phyloP scores from a whole-genome alignment of 2,329 filamentous ascomycete species.

The Penicillium sp. region DNA sequence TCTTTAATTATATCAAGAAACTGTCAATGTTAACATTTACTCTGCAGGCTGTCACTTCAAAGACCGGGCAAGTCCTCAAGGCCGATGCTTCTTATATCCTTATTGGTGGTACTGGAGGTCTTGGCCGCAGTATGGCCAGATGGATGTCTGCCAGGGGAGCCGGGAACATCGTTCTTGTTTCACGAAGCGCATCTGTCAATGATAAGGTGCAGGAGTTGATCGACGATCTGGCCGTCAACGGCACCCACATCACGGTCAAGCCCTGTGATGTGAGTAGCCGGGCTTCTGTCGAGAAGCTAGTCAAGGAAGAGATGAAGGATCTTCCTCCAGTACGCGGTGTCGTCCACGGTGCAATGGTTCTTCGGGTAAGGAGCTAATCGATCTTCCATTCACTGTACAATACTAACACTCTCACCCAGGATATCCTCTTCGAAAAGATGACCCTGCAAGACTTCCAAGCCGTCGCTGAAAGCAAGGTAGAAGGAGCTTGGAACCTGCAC shows the following conservation, averaged over 20 bases:
- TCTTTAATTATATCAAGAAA: too few species aligned
- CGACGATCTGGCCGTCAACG: slow-evolving; percentile 17
- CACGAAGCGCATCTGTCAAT: slow-evolving; percentile 45
- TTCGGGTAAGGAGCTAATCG: slow-evolving; percentile 29
- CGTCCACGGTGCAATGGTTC: slow-evolving; percentile 53
- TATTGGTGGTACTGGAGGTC: slow-evolving; percentile 61
- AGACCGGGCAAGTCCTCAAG: slow-evolving; percentile 40
- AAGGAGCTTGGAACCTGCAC: slow-evolving; percentile 37
- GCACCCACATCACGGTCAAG: slow-evolving; percentile 30
- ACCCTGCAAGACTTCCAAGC: slow-evolving; percentile 17
- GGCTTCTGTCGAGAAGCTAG: slow-evolving; percentile 33
- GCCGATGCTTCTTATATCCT: slow-evolving; percentile 53
- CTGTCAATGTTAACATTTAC: not conserved
- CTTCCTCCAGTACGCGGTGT: slow-evolving; percentile 47
- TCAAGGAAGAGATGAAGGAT: slow-evolving; percentile 24
- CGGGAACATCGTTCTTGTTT: slow-evolving; percentile 58
- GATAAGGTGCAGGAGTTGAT: slow-evolving; percentile 23
- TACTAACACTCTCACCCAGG: slow-evolving; percentile 19
- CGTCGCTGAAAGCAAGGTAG: slow-evolving; percentile 11
- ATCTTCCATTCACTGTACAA: not conserved
- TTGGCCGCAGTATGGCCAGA: slow-evolving; percentile 59
- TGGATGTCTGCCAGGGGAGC: slow-evolving; percentile 58
- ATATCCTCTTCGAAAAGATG: slow-evolving; percentile 39
- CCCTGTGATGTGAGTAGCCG: slow-evolving; percentile 38
- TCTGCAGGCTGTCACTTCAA: slow-evolving; percentile 19